These are phyloP conservation scores for Erigeron canadensis DNA, from an alignment of 129 eudicot species.

Conservation along the genomic window DNA sequence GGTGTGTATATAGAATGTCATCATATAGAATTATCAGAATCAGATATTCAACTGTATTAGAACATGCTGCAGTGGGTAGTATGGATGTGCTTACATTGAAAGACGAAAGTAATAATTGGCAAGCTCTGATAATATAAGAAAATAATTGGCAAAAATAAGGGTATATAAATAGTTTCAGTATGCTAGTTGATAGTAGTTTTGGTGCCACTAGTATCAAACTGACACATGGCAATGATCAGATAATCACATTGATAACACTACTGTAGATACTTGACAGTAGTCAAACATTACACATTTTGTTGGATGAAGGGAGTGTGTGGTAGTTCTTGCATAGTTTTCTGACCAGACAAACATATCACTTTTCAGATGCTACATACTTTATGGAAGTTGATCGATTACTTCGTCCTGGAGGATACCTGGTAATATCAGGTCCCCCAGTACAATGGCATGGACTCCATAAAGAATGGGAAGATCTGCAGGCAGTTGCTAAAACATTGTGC, in stretches of 20 bases:
- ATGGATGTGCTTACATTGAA: no score
- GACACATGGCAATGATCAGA: not conserved
- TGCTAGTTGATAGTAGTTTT: no score
- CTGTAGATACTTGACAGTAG: not conserved
- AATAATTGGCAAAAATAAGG: not conserved
- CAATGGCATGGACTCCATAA: constrained; percentile 89
- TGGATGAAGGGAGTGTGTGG: not conserved
- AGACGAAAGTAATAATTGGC: not conserved
- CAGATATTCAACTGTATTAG: not conserved
- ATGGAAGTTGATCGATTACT: constrained; percentile 90
- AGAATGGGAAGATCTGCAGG: constrained; percentile 93
- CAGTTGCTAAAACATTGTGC: constrained; percentile 81
- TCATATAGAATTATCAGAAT: not conserved
- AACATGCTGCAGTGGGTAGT: no score
- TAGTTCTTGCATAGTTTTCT: constrained; percentile 15
- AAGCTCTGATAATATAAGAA: not conserved
- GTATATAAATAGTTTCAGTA: not conserved
- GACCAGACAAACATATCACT: not conserved
- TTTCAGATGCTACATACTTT: constrained; percentile 79
- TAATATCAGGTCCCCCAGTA: constrained; percentile 96
- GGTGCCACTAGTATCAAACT: no score
- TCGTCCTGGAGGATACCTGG: constrained; percentile 91
- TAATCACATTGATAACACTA: not conserved
- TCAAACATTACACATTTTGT: not conserved
- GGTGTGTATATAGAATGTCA: not conserved